Conservation (phyloP, 805 yeast species). For the Metschnikowia henanensis region DNA sequence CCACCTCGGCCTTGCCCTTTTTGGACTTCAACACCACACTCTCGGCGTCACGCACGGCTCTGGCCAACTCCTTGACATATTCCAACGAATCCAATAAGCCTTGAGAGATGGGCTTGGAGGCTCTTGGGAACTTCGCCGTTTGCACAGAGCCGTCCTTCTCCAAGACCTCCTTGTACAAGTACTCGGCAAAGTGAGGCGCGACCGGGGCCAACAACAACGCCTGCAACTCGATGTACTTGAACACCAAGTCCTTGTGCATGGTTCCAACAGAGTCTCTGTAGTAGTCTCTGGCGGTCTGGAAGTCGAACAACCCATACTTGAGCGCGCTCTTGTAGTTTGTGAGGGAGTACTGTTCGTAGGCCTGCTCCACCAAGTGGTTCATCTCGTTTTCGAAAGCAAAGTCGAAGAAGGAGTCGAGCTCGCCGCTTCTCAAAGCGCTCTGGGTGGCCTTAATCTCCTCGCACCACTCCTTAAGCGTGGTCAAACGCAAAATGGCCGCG, state of each 20-base stretch:
- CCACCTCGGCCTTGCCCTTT: conserved; percentile 83
- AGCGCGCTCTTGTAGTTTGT: conserved; percentile 88
- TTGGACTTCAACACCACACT: conserved; percentile 75
- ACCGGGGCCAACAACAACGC: conserved; percentile 83
- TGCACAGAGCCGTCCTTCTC: conserved; percentile 68
- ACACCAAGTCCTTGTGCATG: conserved; percentile 83
- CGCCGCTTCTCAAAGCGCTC: conserved; percentile 50
- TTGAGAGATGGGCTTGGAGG: conserved; percentile 62
- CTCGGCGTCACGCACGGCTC: conserved; percentile 92
- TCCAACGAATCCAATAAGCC: conserved; percentile 66
- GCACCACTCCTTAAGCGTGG: conserved; percentile 92
- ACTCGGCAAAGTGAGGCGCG: conserved; percentile 96
- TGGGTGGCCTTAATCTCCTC: conserved; percentile 65
- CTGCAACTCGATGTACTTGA: conserved; percentile 84
- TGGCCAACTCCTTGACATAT: conserved; percentile 75
- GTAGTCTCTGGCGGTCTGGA: conserved; percentile 93
- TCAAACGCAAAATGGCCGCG: conserved; percentile 93
- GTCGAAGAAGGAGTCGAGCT: conserved; percentile 68
- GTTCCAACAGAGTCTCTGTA: conserved; percentile 76
- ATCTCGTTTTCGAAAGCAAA: conserved; percentile 90
- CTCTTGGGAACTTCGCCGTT: conserved; percentile 76
- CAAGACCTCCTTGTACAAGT: conserved; percentile 80
- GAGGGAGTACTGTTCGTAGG: conserved; percentile 65
- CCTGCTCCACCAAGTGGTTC: conserved; percentile 74
- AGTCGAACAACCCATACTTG: conserved; percentile 89